Evolutionary conservation across 257 asterid genomes (phyloP).

Genomic region (Primulina tabacum): DNA sequence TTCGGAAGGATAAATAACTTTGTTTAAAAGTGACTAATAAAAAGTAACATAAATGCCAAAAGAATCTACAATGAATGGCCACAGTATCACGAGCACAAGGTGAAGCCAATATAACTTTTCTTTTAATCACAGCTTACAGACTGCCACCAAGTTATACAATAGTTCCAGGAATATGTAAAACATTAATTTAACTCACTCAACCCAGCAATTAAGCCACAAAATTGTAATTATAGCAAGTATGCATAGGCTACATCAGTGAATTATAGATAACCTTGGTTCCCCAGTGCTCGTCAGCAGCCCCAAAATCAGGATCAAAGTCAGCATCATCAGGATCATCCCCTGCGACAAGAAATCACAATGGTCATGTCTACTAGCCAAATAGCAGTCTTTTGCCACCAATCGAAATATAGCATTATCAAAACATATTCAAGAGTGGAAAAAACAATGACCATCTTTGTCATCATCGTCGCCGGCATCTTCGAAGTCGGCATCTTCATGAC

Average conservation of each 20-base stretch:
- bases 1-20: too few relatives aligned
- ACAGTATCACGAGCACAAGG: neutral
- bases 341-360: conserved; percentile 39
- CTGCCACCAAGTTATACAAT: conserved; percentile 10
- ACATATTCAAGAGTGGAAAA: neutral
- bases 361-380: conserved; percentile 9
- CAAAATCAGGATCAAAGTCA: conserved; percentile 84
- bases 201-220: conserved; percentile 2
- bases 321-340: conserved; percentile 95
- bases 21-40: neutral
- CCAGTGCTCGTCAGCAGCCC: conserved; percentile 48
- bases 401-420: conserved; percentile 1
- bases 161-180: conserved; percentile 13
- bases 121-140: conserved; percentile 9
- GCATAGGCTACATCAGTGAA: conserved; percentile 13
- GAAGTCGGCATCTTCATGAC: conserved; percentile 49
- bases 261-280: conserved; percentile 54
- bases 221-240: conserved; percentile 10
- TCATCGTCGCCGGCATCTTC: conserved; percentile 56
- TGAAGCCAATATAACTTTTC: conserved; percentile 8
- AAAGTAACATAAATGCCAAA: conserved; percentile 12
- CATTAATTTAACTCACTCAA: conserved; percentile 13
- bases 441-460: conserved; percentile 34
- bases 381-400: conserved; percentile 10
- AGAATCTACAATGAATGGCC: conserved; percentile 2